Conservation (phyloP, 257 asterid genomes). For the Phtheirospermum japonicum region DNA sequence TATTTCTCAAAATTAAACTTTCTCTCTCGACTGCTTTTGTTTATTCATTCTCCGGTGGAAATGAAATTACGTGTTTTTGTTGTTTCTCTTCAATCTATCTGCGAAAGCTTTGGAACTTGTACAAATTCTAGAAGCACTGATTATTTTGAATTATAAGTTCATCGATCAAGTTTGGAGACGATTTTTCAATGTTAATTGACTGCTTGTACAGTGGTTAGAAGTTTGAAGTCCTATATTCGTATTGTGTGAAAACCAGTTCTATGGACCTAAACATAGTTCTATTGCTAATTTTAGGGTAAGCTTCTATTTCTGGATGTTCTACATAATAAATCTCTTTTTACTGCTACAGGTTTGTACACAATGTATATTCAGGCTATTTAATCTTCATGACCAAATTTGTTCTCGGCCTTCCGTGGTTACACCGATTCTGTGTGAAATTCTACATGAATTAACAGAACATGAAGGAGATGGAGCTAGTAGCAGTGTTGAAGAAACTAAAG, state of each 20-base stretch:
- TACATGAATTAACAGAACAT: constrained; percentile 39
- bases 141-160: background rate
- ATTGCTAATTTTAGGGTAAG: background rate
- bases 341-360: constrained; percentile 57
- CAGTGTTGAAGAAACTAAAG: constrained; percentile 32
- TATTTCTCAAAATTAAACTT: background rate
- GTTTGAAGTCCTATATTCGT: background rate
- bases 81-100: background rate
- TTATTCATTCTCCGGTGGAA: constrained; percentile 14
- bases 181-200: background rate
- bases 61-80: background rate
- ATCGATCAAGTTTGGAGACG: background rate
- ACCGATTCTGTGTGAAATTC: constrained; percentile 33
- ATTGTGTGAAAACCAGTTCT: background rate
- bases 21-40: constrained; percentile 10
- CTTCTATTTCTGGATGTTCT: background rate
- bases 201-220: background rate
- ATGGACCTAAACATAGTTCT: background rate
- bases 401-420: constrained; percentile 45
- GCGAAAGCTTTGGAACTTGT: background rate
- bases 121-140: background rate
- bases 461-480: constrained; percentile 31
- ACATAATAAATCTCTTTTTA: constrained; percentile 16
- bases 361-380: constrained; percentile 62
- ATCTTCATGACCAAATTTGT: constrained; percentile 40